Evolutionary conservation across 805 yeast genomes (phyloP).

Genomic region (Maudiozyma barnettii): DNA sequence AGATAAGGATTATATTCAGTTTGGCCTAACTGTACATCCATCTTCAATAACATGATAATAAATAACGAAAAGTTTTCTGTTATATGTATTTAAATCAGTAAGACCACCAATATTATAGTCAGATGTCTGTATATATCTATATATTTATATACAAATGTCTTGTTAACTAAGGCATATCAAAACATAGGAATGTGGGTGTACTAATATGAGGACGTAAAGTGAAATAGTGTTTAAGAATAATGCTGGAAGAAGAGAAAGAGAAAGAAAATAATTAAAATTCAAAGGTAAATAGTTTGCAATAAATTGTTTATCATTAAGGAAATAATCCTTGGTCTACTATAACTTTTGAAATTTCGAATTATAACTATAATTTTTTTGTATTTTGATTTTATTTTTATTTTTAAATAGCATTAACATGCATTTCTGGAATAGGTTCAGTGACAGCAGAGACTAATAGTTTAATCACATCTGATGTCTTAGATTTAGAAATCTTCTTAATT

Average conservation of each 20-base stretch:
- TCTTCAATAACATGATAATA: not conserved
- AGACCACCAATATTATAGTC: not conserved
- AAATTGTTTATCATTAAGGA: too few relatives aligned
- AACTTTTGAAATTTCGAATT: too few relatives aligned
- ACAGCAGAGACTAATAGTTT: slow-evolving; percentile 73
- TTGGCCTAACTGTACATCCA: too few relatives aligned
- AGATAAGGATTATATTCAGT: too few relatives aligned
- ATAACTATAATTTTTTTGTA: not conserved
- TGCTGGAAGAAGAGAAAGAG: not conserved
- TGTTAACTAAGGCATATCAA: too few relatives aligned
- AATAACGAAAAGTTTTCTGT: not conserved
- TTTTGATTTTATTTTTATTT: too few relatives aligned
- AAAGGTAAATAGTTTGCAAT: too few relatives aligned
- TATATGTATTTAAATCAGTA: too few relatives aligned
- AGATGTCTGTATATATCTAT: not conserved
- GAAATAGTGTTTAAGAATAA: not conserved
- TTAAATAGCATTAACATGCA: slow-evolving; percentile 62
- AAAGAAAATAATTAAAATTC: not conserved
- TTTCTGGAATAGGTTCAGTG: slow-evolving; percentile 66
- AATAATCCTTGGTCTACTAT: too few relatives aligned
- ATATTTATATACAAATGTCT: not conserved
- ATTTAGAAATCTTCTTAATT: slow-evolving; percentile 55
- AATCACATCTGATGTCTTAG: slow-evolving; percentile 59
- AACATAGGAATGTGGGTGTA: too few relatives aligned
- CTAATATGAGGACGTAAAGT: too few relatives aligned